These are phyloP conservation scores for Bauhinia variegata DNA, from an alignment of 306 rosid genomes.

Conservation along the genomic window DNA sequence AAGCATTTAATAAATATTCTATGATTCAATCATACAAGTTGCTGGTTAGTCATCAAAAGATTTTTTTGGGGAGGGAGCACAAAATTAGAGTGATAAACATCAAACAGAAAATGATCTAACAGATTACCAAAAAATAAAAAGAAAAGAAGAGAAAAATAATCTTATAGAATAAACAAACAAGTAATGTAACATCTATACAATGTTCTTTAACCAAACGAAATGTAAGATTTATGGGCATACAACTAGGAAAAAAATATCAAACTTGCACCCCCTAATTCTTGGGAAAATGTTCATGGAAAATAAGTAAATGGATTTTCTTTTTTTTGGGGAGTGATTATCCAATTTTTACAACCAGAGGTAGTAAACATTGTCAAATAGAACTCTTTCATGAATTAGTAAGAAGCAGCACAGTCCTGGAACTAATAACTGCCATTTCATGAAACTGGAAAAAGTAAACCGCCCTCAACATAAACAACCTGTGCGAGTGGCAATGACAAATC, in stretches of 20 bases:
- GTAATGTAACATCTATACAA: not conserved
- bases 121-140: too few species aligned
- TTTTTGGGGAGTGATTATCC: not conserved
- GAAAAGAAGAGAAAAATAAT: too few species aligned
- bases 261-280: conserved; percentile 8
- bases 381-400: not conserved
- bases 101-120: conserved; percentile 17
- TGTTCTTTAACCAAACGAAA: not conserved
- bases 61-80: not conserved
- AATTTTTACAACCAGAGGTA: not conserved
- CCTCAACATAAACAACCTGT: not conserved
- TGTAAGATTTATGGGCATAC: not conserved
- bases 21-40: conserved; percentile 17
- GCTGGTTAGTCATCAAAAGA: not conserved
- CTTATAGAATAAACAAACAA: not conserved
- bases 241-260: not conserved
- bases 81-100: not conserved
- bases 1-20: conserved; percentile 29
- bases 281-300: not conserved
- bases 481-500: not conserved
- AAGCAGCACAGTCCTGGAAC: conserved; percentile 1
- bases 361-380: not conserved
- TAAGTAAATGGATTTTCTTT: not conserved
- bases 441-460: conserved; percentile 1
- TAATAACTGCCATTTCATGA: conserved; percentile 11